Conservation (phyloP, 2,329 filamentous ascomycete genomes). For the Clathrospora elynae region DNA sequence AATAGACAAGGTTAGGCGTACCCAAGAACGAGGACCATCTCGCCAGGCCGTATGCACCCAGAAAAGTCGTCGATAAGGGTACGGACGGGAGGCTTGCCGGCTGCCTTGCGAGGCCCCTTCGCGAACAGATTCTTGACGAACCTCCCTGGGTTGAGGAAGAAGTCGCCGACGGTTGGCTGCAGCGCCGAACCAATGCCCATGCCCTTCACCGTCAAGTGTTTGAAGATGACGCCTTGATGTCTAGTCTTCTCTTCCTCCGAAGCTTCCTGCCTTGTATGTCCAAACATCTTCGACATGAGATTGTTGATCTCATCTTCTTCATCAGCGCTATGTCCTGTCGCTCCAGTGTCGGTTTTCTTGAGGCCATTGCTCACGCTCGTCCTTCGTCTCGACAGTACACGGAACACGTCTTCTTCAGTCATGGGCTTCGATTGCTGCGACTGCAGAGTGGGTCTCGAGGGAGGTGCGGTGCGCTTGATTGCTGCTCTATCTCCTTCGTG, state of each 20-base stretch:
- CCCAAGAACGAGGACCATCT: slow-evolving; percentile 73
- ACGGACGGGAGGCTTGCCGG: slow-evolving; percentile 61
- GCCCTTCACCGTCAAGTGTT: slow-evolving; percentile 66
- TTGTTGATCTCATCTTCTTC: slow-evolving; percentile 62
- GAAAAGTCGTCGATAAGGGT: slow-evolving; percentile 69
- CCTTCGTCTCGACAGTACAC: slow-evolving; percentile 56
- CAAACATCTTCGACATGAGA: slow-evolving; percentile 74
- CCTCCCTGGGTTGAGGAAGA: slow-evolving; percentile 63
- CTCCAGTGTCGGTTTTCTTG: slow-evolving; percentile 30
- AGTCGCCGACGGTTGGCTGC: slow-evolving; percentile 65
- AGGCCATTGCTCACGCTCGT: slow-evolving; percentile 42
- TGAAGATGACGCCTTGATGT: slow-evolving; percentile 71
- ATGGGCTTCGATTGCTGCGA: slow-evolving; percentile 35
- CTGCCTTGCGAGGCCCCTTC: slow-evolving; percentile 49
- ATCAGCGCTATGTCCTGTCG: slow-evolving; percentile 29
- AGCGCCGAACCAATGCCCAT: slow-evolving; percentile 65
- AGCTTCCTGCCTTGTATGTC: slow-evolving; percentile 64
- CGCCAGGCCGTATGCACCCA: slow-evolving; percentile 72
- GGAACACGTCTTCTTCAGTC: slow-evolving; percentile 61
- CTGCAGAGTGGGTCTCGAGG: slow-evolving; percentile 27
- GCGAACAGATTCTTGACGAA: slow-evolving; percentile 58
- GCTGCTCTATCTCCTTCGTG: slow-evolving; percentile 26
- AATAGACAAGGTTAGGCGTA: neutral
- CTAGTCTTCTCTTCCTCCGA: slow-evolving; percentile 72
- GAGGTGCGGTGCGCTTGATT: slow-evolving; percentile 24